A percentile compares a stretch with the other conserved stretches of the same genome.
Conservation (phyloP, 2,329 filamentous ascomycete genomes). For the Pezicula rhizophila region DNA sequence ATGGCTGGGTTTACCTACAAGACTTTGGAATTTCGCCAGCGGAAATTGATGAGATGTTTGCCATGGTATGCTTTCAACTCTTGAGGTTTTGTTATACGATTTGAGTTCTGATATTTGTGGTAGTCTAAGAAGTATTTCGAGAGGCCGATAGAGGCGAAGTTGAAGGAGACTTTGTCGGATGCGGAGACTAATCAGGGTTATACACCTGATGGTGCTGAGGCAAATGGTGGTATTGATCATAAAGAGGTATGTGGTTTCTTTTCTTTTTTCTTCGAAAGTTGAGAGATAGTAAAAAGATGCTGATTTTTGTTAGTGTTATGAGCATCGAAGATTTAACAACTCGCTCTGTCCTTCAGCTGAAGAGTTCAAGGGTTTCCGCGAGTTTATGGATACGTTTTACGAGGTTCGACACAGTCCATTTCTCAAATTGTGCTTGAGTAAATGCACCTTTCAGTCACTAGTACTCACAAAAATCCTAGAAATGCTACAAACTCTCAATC, state of each 20-base stretch:
- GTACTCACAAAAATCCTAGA: neutral
- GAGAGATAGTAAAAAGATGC: neutral
- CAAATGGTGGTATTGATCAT: conserved; percentile 3
- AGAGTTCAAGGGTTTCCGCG: neutral
- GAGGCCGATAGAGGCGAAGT: neutral
- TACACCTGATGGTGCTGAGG: conserved; percentile 4
- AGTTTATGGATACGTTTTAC: conserved; percentile 1
- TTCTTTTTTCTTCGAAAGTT: neutral
- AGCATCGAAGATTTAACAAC: conserved; percentile 4
- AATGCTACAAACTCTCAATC: conserved; percentile 3
- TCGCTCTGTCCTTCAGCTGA: neutral
- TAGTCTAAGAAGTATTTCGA: conserved; percentile 4
- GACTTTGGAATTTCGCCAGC: neutral
- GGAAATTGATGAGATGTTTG: conserved; percentile 2
- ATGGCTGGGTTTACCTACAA: conserved; percentile 1
- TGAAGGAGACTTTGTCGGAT: conserved; percentile 2
- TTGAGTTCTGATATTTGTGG: neutral
- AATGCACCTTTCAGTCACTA: neutral
- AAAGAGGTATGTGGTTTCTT: neutral
- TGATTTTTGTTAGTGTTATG: conserved; percentile 1
- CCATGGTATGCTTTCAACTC: neutral
- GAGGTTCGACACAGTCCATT: neutral
- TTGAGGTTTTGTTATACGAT: neutral
- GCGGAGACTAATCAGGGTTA: conserved; percentile 5
- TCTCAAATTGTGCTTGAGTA: neutral